Conservation (phyloP, 306 rosid species). For the Dryas octopetala region DNA sequence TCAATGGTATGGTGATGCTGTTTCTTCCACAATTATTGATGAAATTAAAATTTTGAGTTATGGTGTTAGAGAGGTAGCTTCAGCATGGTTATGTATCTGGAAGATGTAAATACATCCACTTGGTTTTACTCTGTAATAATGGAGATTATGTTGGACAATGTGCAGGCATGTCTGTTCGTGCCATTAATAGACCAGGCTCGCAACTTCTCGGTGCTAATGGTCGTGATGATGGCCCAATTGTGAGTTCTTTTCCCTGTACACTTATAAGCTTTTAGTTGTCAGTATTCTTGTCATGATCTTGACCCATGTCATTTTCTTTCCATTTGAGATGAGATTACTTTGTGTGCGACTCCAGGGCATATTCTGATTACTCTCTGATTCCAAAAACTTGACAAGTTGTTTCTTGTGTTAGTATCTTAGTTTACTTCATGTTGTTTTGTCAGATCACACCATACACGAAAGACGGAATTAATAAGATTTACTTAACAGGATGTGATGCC, state of each 20-base stretch:
- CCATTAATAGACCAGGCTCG: slow-evolving; percentile 86
- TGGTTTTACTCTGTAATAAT: not conserved
- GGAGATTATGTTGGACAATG: slow-evolving; percentile 11
- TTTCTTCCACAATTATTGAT: slow-evolving; percentile 1
- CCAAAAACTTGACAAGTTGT: not conserved
- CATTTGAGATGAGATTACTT: slow-evolving; percentile 14
- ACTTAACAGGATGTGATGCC: slow-evolving; percentile 83
- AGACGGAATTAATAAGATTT: slow-evolving; percentile 89
- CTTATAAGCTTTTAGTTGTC: slow-evolving; percentile 6
- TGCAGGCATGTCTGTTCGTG: slow-evolving; percentile 82
- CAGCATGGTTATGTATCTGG: not conserved
- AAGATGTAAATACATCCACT: not conserved
- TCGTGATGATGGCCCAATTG: slow-evolving; percentile 98
- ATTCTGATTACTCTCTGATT: slow-evolving; percentile 4
- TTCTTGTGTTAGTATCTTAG: slow-evolving; percentile 7
- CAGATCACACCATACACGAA: slow-evolving; percentile 81
- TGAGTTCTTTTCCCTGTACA: slow-evolving; percentile 42
- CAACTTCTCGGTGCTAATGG: slow-evolving; percentile 97
- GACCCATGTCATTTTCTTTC: slow-evolving; percentile 3
- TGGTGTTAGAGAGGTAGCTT: not conserved
- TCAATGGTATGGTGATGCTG: slow-evolving; percentile 66
- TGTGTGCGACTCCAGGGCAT: slow-evolving; percentile 14
- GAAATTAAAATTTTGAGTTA: not conserved
- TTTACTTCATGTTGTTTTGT: slow-evolving; percentile 35
- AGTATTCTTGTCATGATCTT: not conserved